A percentile compares a stretch with the other conserved stretches of the same genome.
Evolutionary conservation across 1,139 yeast species (phyloP).

Genomic region (Meyerozyma elateridarum): DNA sequence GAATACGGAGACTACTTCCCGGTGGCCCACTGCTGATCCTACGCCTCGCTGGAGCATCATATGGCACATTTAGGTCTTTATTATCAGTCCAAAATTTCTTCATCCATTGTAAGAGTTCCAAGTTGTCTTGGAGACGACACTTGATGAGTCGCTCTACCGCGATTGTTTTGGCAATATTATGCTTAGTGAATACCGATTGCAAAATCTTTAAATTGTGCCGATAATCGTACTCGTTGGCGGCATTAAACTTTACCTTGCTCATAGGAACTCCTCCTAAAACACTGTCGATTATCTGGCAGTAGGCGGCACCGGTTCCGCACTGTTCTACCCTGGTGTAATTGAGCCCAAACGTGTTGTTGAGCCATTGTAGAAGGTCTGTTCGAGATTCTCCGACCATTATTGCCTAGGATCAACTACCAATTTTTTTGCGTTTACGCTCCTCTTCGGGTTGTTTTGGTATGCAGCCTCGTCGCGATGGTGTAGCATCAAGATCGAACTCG

Average conservation of each 20-base stretch:
- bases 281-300: slow-evolving; percentile 87
- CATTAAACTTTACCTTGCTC: slow-evolving; percentile 66
- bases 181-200: slow-evolving; percentile 71
- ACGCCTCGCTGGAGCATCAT: slow-evolving; percentile 54
- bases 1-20: neutral
- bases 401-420: too few species aligned
- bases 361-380: slow-evolving; percentile 80
- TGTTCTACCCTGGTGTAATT: slow-evolving; percentile 79
- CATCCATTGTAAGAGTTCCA: slow-evolving; percentile 92
- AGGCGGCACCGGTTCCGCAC: slow-evolving; percentile 94
- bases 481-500: neutral
- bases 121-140: slow-evolving; percentile 88
- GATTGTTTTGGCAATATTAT: slow-evolving; percentile 66
- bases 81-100: slow-evolving; percentile 77
- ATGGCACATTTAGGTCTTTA: slow-evolving; percentile 53
- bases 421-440: too few species aligned
- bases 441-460: slow-evolving; percentile 1
- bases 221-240: slow-evolving; percentile 67
- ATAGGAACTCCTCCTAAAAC: slow-evolving; percentile 79
- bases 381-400: slow-evolving; percentile 64
- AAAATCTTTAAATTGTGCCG: slow-evolving; percentile 78
- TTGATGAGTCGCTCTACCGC: slow-evolving; percentile 80
- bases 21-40: slow-evolving; percentile 9
- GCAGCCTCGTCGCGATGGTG: too few species aligned
- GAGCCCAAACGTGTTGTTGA: slow-evolving; percentile 64